Base-by-base conservation (phyloP, 768 basidiomycete species). In the Rhodotorula graminis region DNA sequence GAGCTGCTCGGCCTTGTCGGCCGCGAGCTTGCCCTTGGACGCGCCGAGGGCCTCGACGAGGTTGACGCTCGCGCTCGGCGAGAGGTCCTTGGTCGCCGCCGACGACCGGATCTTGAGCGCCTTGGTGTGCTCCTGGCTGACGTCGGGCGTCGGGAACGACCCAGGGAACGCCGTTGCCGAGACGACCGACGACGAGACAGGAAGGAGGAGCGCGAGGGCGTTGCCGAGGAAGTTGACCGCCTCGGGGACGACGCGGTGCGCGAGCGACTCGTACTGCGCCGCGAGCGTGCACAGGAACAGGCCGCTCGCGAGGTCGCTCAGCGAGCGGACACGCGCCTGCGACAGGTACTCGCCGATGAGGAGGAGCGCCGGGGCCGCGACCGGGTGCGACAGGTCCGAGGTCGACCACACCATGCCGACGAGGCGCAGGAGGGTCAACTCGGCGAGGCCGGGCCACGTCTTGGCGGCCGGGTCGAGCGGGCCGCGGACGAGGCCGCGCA, bases 281-380 rank as follows among this genome's bases (percentile, higher is more conserved):
- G 77, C 79, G 7, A 98, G 82, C 3, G 91, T 90, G 80, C 89
- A 92, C 31, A 98, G 82, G 84, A 96, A 96, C 55, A 97, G 82
- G 2, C 96, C 96, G 66, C 89, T 89, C 2, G 89, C 85, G 62
- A 97, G 78, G 81, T 99, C 93, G 27, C 81, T 72, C 25, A 91
- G 78, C 19, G 87, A 86, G 63, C 94, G 86, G 3, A 98, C 85
- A 9, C 93, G 88, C 66, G 88, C 86, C 42, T 99, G 84, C 15
- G 89, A 89, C 27, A 99, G 88, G 80, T 97, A 98, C 59, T 92
- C 89, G 1, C 90, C 92, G 84, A 96, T 90, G 66, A 98, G 85
- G 27, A 98, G 82, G 62, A 92, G 86, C 0, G 93, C 86, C 0
- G 93, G 92, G 0, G 91, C 90, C 29, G 92, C 83, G 59, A 98